Base-by-base conservation (phyloP, 2,329 filamentous ascomycete genomes). In the Fusarium oxysporum region DNA sequence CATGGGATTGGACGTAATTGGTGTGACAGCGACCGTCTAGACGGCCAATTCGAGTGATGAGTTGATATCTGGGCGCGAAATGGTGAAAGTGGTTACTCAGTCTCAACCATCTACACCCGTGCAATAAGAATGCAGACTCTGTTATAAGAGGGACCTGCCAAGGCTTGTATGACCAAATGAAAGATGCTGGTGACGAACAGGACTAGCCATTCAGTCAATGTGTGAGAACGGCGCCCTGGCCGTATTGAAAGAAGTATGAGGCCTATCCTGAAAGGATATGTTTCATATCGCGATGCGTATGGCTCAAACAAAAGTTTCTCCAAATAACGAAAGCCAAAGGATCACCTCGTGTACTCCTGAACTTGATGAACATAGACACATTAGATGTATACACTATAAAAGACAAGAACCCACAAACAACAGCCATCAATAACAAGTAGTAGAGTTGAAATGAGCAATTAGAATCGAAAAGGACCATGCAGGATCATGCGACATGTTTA, bases 1-100 rank as follows among this genome's bases (percentile, higher is more conserved):
- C 57, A 50, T 28, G 45, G 21, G 23, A 44, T 50, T 30, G n/a
- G 43, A 64, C 63, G 38, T 51, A 28, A 71, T 71, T 71, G 67
- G 68, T 16, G 58, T 55, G 58, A 58, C 50, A 50, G 53, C 17
- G 59, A 68, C 43, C 67, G n/a, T 21, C 25, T 35, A 43, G 40
- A 53, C 37, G 58, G 43, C 32, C 41, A 38, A 47, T 69, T 64
- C 35, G 53, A 67, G 32, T 63, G 57, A 68, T 35, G 23, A 62
- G 44, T 68, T 57, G 44, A 48, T 57, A 23, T 35, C 37, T 32
- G 51, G 47, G 37, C 44, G 51, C 33, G 38, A 68, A 45, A 50
- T 47, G 40, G 33, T 65, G 41, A 43, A 33, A 48, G 47, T 61
- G 64, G 66, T 50, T 70, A 51, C 40, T 37, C 58, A 59, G 43